Evolutionary conservation across 495 filamentous ascomycete species (phyloP).

Genomic region (Astrocystis sublimbata): DNA sequence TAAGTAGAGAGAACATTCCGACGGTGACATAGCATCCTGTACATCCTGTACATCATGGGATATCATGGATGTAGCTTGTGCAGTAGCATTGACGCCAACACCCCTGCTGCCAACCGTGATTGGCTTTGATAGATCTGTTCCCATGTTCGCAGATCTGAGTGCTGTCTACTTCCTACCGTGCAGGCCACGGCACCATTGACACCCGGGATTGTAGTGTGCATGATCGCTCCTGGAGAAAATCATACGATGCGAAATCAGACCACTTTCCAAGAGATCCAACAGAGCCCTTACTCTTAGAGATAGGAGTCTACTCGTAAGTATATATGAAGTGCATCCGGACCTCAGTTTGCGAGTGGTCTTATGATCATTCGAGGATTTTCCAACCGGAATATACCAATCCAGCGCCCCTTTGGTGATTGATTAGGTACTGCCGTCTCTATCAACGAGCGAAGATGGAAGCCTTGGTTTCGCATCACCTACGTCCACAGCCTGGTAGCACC

Average conservation of each 20-base stretch:
- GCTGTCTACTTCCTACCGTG: conserved; percentile 2
- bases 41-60: too few relatives aligned
- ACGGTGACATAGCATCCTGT: neutral
- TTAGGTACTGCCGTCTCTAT: neutral
- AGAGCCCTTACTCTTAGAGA: conserved; percentile 12
- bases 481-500: neutral
- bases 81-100: conserved; percentile 8
- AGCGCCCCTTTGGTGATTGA: neutral
- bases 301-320: conserved; percentile 8
- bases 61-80: neutral
- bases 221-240: conserved; percentile 8
- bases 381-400: neutral
- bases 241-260: conserved; percentile 16
- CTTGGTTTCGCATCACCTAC: neutral
- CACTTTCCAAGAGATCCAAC: conserved; percentile 8
- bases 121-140: neutral
- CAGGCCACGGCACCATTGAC: neutral
- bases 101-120: conserved; percentile 7
- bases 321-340: conserved; percentile 9
- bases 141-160: conserved; percentile 5
- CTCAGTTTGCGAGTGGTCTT: conserved; percentile 1
- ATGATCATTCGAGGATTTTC: conserved; percentile 12
- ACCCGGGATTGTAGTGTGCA: neutral
- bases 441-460: neutral
- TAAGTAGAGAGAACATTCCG: neutral